Base-by-base conservation (phyloP, 805 yeast genomes). In the Ogataea dorogensis region DNA sequence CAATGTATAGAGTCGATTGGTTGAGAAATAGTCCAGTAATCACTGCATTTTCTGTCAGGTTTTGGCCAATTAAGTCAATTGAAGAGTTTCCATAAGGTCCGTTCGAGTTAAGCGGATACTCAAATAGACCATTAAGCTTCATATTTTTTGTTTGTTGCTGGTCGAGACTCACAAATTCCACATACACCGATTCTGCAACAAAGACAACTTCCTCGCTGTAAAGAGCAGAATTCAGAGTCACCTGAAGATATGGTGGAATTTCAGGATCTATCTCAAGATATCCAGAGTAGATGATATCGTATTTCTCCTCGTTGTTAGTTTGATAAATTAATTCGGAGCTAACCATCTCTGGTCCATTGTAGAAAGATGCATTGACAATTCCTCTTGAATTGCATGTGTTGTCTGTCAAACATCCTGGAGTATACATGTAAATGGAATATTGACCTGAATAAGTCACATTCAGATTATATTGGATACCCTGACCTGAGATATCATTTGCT, bases 361-460 rank as follows among this genome's bases (percentile, higher is more conserved):
- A 65, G 2, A 89, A 65, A 0, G 94, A 72, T 0, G 81, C 96
- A 49, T 86, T 86, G 3, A 86, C 91, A 17, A 76, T 71, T 8
- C 95, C 91, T 54, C 98, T 73, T 14, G 63, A 40, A 15, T 56
- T 47, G 61, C 98, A 93, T 0, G 93, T 71, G 32, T 64, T 60
- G 54, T 85, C 95, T 3, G 49, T 56, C 1, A 58, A 35, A 63
- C 98, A 93, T 0, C 98, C 98, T 0, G 96, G 96, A 0, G 98
- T 93, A 50, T 76, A 81, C 32, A 89, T 50, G 34, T 76, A 65
- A 16, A 93, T 68, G 0, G 86, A 67, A 58, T 87, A 93, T 41
- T 77, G 68, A 7, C 97, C 97, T 0, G 86, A 68, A 44, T 76
- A 72, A 0, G 83, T 67, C 13, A 87, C 74, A 46, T 81, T 81